Percentiles rank a stretch among this genome's conserved stretches.
These are phyloP conservation scores for Tardiomyces digboiensis DNA, from an alignment of 1,139 yeast genomes.

Conservation along the genomic window DNA sequence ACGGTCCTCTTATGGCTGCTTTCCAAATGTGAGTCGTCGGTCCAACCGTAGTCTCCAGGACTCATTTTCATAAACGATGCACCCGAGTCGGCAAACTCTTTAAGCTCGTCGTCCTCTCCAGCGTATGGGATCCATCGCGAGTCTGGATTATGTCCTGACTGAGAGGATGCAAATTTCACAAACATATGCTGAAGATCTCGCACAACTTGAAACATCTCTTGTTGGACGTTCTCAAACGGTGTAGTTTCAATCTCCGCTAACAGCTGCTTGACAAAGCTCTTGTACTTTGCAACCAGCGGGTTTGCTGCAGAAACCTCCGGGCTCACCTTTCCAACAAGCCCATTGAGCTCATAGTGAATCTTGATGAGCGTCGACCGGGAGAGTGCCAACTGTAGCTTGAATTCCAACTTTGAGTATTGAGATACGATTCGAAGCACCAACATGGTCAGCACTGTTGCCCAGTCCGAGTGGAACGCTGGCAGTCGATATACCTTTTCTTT, in stretches of 20 bases:
- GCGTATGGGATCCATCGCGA: constrained; percentile 1
- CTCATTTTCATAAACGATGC: background rate
- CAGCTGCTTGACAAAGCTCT: constrained; percentile 24
- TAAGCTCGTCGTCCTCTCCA: constrained; percentile 1
- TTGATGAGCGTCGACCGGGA: constrained; percentile 27
- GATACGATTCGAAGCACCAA: constrained; percentile 24
- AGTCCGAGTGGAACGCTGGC: constrained; percentile 20
- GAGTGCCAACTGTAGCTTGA: constrained; percentile 23
- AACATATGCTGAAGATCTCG: constrained; percentile 27
- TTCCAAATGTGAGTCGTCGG: background rate
- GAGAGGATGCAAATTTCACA: constrained; percentile 15
- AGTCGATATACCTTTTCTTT: constrained; percentile 20
- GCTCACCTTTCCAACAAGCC: constrained; percentile 13
- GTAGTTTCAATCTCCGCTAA: constrained; percentile 24
- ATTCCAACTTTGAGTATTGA: constrained; percentile 21
- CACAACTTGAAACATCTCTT: constrained; percentile 27
- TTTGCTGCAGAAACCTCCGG: constrained; percentile 1
- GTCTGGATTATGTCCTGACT: background rate
- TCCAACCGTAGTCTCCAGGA: background rate
- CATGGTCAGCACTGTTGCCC: constrained; percentile 24
- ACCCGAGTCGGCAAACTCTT: background rate
- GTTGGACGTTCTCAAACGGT: constrained; percentile 24
- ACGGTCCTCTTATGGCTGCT: background rate
- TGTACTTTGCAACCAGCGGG: constrained; percentile 21
- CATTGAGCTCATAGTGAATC: constrained; percentile 25